phyloP scores from a whole-genome alignment of 2,329 filamentous ascomycete genomes.

The Penicillium sp. region DNA sequence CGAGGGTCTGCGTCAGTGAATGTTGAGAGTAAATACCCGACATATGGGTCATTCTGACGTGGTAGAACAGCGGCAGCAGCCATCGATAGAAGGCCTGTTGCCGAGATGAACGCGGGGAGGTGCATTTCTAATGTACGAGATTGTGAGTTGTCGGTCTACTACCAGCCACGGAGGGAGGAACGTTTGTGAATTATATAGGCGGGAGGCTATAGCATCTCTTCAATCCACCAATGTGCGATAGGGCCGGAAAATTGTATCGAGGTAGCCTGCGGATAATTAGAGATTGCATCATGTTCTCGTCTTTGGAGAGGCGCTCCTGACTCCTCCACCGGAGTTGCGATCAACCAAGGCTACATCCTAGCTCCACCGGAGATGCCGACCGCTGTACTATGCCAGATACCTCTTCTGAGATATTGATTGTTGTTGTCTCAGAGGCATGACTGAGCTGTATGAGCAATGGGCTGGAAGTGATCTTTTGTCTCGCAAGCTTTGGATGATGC shows the following conservation, averaged over 20 bases:
- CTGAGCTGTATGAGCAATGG: too few relatives aligned
- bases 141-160: background rate
- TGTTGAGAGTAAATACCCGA: slow-evolving; percentile 14
- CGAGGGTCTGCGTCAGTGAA: slow-evolving; percentile 9
- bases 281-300: background rate
- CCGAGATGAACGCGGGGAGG: background rate
- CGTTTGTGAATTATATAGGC: background rate
- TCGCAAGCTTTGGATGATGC: too few relatives aligned
- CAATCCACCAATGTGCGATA: background rate
- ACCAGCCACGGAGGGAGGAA: background rate
- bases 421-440: too few relatives aligned
- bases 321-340: background rate
- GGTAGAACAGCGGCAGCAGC: background rate
- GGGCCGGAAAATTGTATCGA: background rate
- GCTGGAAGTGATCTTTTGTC: too few relatives aligned
- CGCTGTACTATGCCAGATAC: background rate
- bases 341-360: background rate
- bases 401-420: background rate
- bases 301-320: background rate
- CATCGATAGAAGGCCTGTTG: background rate
- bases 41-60: background rate
- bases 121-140: background rate
- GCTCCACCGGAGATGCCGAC: background rate
- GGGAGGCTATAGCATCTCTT: background rate
- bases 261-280: background rate